Base-by-base conservation (phyloP, 306 rosid genomes). In the Cucurbita argyrosperma region DNA sequence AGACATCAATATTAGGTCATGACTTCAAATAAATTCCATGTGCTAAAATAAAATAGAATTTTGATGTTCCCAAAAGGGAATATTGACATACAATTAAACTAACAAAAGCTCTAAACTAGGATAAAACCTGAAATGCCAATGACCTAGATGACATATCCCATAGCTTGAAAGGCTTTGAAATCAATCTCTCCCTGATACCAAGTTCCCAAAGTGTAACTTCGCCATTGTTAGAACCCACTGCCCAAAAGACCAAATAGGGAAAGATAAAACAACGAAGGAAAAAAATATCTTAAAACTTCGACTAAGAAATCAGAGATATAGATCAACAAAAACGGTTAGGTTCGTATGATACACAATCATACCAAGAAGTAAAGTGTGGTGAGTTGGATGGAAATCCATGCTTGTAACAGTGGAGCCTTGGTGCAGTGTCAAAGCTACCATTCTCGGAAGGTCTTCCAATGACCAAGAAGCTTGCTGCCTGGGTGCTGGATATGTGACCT, bases 311-410 rank as follows among this genome's bases (percentile, higher is more conserved):
- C 42, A 38, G 72, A 38, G 72, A 39, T 12, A 53, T n/a, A 5
- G 19, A n/a, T 49, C 26, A 1, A 10, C 18, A 62, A 77, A 65
- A 8, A 64, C 53, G 45, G 39, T 38, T 23, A 59, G 53, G 66
- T 40, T 39, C 72, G 19, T 58, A 42, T 69, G 54, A 66, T 67
- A 64, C 72, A 61, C 53, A 77, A 58, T 16, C 79, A 60, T 82
- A 90, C 98, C 98, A 74, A 92, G 90, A 73, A 92, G 90, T 78
- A 92, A 82, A 59, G 85, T 80, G 58, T 83, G 89, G 64, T 84
- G 90, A 73, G 89, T 79, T 72, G 96, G 98, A 82, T 90, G 96
- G 84, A 92, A 92, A 79, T 92, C 98, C 98, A 92, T 87, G 98
- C 98, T 92, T 79, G 91, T 83, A 73, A 92, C 88, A 55, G 82